Conservation (phyloP, 495 filamentous ascomycete species). For the Durotheca rogersii region DNA sequence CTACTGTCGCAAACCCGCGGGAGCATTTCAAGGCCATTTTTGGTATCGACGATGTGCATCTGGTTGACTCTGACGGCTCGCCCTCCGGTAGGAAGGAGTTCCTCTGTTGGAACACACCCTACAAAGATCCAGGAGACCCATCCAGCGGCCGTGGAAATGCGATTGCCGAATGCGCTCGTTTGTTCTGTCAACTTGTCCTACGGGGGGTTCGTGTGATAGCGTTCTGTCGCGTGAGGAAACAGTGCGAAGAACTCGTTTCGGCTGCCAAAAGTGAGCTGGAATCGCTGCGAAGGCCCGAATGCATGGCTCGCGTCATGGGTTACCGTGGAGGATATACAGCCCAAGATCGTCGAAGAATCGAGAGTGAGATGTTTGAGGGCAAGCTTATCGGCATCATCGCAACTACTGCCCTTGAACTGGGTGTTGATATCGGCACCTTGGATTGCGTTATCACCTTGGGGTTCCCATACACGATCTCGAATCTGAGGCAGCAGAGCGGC, state of each 20-base stretch:
- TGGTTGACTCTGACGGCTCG: conserved; percentile 90
- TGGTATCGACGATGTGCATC: conserved; percentile 71
- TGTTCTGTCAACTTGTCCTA: conserved; percentile 88
- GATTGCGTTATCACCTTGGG: conserved; percentile 93
- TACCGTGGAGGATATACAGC: conserved; percentile 96
- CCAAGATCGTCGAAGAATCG: conserved; percentile 86
- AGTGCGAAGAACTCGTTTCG: conserved; percentile 81
- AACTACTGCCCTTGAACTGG: conserved; percentile 88
- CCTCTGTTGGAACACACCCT: conserved; percentile 97
- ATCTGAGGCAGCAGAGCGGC: conserved; percentile 91
- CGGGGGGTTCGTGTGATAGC: conserved; percentile 91
- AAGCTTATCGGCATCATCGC: conserved; percentile 91
- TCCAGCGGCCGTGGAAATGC: conserved; percentile 81
- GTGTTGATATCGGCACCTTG: conserved; percentile 92
- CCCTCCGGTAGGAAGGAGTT: conserved; percentile 95
- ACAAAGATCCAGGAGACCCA: conserved; percentile 85
- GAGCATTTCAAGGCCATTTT: conserved; percentile 93
- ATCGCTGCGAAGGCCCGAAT: conserved; percentile 68
- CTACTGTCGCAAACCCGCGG: conserved; percentile 92
- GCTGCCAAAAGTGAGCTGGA: conserved; percentile 78
- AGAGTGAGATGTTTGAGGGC: conserved; percentile 96
- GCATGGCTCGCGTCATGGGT: conserved; percentile 81
- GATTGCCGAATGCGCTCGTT: conserved; percentile 76
- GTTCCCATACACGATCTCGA: conserved; percentile 93
- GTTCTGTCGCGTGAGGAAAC: conserved; percentile 82